A percentile compares a stretch with the other conserved stretches of the same genome.
Conservation (phyloP, 495 filamentous ascomycete genomes). For the Zalerion maritima region DNA sequence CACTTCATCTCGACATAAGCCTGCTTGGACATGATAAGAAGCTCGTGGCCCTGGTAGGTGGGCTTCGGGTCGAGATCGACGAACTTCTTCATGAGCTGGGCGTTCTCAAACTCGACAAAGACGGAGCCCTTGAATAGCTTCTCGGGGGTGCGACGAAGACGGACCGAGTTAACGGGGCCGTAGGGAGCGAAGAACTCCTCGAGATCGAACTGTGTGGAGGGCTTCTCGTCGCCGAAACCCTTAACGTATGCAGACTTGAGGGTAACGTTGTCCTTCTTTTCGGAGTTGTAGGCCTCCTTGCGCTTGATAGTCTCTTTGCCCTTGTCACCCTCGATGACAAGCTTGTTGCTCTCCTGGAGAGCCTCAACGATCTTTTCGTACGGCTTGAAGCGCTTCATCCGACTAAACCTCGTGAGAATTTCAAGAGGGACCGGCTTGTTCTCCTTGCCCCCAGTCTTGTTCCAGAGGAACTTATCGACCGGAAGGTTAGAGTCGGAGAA, state of each 20-base stretch:
- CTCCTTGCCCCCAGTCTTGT: conserved; percentile 52
- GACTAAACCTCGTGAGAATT: conserved; percentile 69
- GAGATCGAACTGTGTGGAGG: conserved; percentile 75
- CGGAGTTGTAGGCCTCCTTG: conserved; percentile 43
- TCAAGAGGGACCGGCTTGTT: conserved; percentile 71
- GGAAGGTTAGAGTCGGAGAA: conserved; percentile 88
- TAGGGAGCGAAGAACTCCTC: conserved; percentile 79
- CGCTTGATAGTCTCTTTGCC: conserved; percentile 54
- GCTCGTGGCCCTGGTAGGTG: conserved; percentile 55
- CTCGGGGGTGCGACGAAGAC: conserved; percentile 60
- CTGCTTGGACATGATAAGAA: conserved; percentile 71
- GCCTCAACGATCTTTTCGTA: conserved; percentile 68
- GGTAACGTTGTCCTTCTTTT: conserved; percentile 19
- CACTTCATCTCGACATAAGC: conserved; percentile 73
- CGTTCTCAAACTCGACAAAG: conserved; percentile 76
- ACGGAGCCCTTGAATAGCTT: conserved; percentile 82
- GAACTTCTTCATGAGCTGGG: conserved; percentile 64
- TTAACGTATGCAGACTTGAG: conserved; percentile 58
- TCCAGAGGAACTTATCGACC: conserved; percentile 72
- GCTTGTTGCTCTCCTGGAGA: conserved; percentile 51
- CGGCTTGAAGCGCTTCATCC: conserved; percentile 86
- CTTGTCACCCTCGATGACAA: conserved; percentile 50
- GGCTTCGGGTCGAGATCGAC: conserved; percentile 67
- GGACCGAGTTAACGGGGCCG: conserved; percentile 68
- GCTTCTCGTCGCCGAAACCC: conserved; percentile 70